A percentile compares a stretch with the other conserved stretches of the same genome.
Evolutionary conservation across 2,329 filamentous ascomycete species (phyloP).

Genomic region (Sordariomycetes sp.): DNA sequence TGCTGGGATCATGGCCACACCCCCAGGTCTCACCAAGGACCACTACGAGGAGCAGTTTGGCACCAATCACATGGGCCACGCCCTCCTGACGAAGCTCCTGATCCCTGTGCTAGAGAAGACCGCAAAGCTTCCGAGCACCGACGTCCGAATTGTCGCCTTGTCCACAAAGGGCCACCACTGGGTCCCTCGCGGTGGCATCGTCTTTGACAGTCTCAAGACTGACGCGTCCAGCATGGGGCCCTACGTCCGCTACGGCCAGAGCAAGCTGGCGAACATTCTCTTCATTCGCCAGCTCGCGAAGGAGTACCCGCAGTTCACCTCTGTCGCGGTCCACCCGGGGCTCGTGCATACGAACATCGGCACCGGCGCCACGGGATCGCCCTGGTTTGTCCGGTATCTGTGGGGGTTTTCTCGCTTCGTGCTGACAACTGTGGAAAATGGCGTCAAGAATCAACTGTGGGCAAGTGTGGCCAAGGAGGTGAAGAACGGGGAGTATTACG

Average conservation of each 20-base stretch:
- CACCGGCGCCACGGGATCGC: slow-evolving; percentile 20
- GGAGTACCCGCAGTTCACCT: slow-evolving; percentile 13
- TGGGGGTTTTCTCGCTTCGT: slow-evolving; percentile 9
- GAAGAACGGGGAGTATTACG: slow-evolving; percentile 20
- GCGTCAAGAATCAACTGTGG: slow-evolving; percentile 28
- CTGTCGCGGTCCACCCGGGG: slow-evolving; percentile 16
- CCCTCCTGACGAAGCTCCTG: slow-evolving; percentile 28
- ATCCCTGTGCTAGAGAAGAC: slow-evolving; percentile 18
- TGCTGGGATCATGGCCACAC: slow-evolving; percentile 30
- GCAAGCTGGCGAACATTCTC: slow-evolving; percentile 20
- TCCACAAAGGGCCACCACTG: slow-evolving; percentile 14
- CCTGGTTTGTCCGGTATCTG: slow-evolving; percentile 9
- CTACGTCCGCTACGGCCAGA: slow-evolving; percentile 16
- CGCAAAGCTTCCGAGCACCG: slow-evolving; percentile 17
- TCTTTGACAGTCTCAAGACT: slow-evolving; percentile 17
- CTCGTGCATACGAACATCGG: slow-evolving; percentile 17
- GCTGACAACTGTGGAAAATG: background rate
- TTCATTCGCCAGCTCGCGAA: slow-evolving; percentile 16
- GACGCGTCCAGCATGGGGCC: slow-evolving; percentile 10
- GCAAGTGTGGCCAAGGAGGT: slow-evolving; percentile 22
- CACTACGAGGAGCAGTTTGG: slow-evolving; percentile 38
- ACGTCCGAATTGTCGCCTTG: slow-evolving; percentile 19
- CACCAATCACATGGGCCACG: slow-evolving; percentile 39
- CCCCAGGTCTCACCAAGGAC: slow-evolving; percentile 25
- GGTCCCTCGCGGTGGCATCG: slow-evolving; percentile 13